Evolutionary conservation across 1,139 yeast species (phyloP), one percentile per base, ranked within the genome.

Genomic region (Debaryomycetaceae sp.): DNA sequence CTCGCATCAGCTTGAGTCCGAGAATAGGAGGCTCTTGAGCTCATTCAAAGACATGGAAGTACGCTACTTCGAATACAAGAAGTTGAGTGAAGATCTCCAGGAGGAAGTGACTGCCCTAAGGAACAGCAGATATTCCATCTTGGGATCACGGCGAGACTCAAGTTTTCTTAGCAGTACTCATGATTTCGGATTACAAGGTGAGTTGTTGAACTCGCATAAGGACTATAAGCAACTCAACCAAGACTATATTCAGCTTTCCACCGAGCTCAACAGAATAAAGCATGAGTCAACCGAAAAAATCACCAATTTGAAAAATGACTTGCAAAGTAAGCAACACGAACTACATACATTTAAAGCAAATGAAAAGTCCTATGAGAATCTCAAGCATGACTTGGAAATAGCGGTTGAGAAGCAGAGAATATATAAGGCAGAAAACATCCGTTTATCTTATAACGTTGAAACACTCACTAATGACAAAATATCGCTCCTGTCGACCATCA

Each of bases 331-430:
- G 29, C 63, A 69, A 31, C 61, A 62, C 27, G 63, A 71, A 50
- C 42, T 63, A 36, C 34, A 54, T 41, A 29, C 38, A 0, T 46
- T 55, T 9, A 59, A 54, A 34, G 53, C 67, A 11, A 63, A 63
- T 42, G 55, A 54, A 35, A 44, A 53, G 27, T 33, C n/a, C 5
- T 44, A 60, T 14, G 73, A 70, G 11, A 67, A 62, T 44, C 50
- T 69, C 4, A 65, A 66, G 35, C 67, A 65, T 36, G 78, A 74
- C 24, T 59, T 78, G 37, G 70, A 73, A 29, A 52, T 57, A 5
- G 75, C 82, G 0, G 67, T 71, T 6, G 75, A 77, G 24, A 78
- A 76, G 50, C 80, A 78, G 48, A 58, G 82, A 39, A 59, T 68
- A 4, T 58, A 73, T 38, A 71, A 72, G 36, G 75, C 82, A 5